These are phyloP conservation scores for Monosporascus sp. DNA, from an alignment of 2,329 filamentous ascomycete genomes.

Conservation along the genomic window DNA sequence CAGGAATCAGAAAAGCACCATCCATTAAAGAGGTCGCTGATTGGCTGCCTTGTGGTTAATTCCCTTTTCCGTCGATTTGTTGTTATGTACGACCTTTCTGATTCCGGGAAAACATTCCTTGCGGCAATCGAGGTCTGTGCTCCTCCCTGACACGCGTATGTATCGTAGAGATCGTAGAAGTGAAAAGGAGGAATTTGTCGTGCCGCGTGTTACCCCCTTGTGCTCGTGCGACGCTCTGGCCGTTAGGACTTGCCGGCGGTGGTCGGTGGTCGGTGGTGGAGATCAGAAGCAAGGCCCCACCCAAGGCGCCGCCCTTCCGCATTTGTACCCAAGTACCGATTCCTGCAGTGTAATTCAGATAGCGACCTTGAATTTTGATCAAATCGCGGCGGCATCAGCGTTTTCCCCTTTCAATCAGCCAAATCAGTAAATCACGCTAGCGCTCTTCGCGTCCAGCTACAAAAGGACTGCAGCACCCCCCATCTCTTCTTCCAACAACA, in stretches of 20 bases:
- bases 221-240: too few relatives aligned
- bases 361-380: too few relatives aligned
- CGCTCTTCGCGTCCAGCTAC: constrained; percentile 52
- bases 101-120: not conserved
- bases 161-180: too few relatives aligned
- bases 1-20: not conserved
- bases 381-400: constrained; percentile 4
- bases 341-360: too few relatives aligned
- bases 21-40: not conserved
- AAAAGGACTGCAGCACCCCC: constrained; percentile 53
- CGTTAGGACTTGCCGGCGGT: too few relatives aligned
- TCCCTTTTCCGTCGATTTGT: not conserved
- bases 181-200: too few relatives aligned
- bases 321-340: too few relatives aligned
- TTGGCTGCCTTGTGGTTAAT: not conserved
- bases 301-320: too few relatives aligned
- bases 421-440: constrained; percentile 56
- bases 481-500: constrained; percentile 29
- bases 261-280: too few relatives aligned
- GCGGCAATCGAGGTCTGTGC: not conserved
- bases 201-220: too few relatives aligned
- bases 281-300: too few relatives aligned
- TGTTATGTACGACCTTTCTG: not conserved
- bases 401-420: constrained; percentile 21
- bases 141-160: too few relatives aligned